These are phyloP conservation scores for Solanum gracilifrons DNA, from an alignment of 257 asterid genomes.

Conservation along the genomic window DNA sequence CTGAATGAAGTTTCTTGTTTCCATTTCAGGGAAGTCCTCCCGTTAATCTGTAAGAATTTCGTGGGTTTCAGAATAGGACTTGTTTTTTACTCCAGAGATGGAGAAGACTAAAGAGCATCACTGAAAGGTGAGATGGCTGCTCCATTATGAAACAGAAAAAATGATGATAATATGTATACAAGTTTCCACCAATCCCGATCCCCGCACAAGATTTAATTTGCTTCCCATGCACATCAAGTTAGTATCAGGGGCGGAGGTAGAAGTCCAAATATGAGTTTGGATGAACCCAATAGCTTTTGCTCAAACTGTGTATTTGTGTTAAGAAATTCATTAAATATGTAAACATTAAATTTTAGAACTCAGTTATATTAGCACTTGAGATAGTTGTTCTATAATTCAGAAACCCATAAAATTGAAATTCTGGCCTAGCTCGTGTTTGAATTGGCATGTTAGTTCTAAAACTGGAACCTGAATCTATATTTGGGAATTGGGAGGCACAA, in stretches of 20 bases:
- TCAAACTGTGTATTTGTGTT: neutral
- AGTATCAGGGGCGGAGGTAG: neutral
- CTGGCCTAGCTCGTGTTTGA: neutral
- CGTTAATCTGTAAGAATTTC: slow-evolving; percentile 45
- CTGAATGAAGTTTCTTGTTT: slow-evolving; percentile 6
- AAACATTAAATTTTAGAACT: neutral
- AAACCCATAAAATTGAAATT: neutral
- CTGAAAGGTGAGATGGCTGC: neutral
- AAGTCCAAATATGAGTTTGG: neutral
- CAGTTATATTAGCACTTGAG: neutral
- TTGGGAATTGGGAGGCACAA: neutral
- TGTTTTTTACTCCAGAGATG: neutral
- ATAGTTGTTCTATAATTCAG: neutral
- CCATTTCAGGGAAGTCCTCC: slow-evolving; percentile 65
- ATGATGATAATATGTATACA: neutral
- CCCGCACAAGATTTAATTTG: neutral
- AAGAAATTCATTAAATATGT: neutral
- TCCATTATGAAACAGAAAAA: neutral
- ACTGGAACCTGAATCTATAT: neutral
- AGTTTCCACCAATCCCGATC: neutral
- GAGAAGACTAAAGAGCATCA: neutral
- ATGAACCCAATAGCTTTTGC: neutral
- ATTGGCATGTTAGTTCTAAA: neutral
- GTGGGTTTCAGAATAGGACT: neutral
- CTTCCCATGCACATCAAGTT: neutral